Conservation (phyloP, 192 early-diverging fungal genomes). For the Spizellomyces sp. region DNA sequence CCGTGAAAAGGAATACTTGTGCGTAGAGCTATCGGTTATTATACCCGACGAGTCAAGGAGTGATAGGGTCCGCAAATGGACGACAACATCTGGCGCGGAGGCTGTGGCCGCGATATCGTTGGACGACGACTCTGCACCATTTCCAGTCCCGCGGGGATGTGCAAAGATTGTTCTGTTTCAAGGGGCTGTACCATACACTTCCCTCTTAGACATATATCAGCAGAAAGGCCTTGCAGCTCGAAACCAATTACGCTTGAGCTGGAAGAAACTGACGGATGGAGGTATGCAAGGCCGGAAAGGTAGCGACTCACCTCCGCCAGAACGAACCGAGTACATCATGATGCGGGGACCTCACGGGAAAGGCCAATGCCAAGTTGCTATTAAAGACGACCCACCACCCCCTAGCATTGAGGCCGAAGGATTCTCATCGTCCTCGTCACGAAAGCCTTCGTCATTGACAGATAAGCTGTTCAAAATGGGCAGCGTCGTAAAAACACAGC, state of each 20-base stretch:
- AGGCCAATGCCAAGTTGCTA: conserved; percentile 83
- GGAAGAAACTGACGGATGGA: conserved; percentile 65
- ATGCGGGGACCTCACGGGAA: conserved; percentile 91
- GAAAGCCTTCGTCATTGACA: conserved; percentile 12
- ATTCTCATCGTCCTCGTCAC: conserved; percentile 5
- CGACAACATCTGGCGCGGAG: conserved; percentile 43
- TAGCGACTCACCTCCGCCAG: conserved; percentile 47
- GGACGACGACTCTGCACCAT: conserved; percentile 47
- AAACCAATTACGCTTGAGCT: conserved; percentile 51
- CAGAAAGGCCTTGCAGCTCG: conserved; percentile 61
- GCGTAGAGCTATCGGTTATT: conserved; percentile 83
- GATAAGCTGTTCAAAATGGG: conserved; percentile 28
- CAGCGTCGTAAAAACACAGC: conserved; percentile 44
- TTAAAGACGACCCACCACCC: conserved; percentile 32
- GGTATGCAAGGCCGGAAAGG: conserved; percentile 11
- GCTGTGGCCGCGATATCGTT: conserved; percentile 35
- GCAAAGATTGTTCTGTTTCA: conserved; percentile 81
- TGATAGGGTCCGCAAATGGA: conserved; percentile 1
- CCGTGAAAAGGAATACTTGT: conserved; percentile 82
- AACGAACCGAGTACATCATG: conserved; percentile 89
- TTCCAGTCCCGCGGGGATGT: conserved; percentile 60
- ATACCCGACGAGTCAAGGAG: conserved; percentile 57
- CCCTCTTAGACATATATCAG: conserved; percentile 82
- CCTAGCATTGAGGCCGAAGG: not conserved
- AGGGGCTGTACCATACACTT: conserved; percentile 84